These are phyloP conservation scores for Zygosaccharomyces sapae DNA, from an alignment of 1,139 yeast genomes.

Conservation along the genomic window DNA sequence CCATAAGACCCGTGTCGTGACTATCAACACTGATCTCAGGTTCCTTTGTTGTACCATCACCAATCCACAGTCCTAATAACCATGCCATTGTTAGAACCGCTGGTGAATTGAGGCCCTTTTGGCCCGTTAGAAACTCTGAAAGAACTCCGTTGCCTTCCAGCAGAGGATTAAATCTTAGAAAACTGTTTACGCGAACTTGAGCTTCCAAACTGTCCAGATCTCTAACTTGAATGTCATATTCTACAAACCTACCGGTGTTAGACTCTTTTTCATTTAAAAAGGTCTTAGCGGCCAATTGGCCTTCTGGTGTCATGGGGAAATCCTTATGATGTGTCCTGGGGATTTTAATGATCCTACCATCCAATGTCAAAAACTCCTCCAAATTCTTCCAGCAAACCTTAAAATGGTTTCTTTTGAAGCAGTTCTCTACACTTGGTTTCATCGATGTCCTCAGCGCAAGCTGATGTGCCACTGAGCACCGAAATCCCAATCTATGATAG, in stretches of 20 bases:
- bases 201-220: slow-evolving; percentile 33
- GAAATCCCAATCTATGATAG: slow-evolving; percentile 31
- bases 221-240: slow-evolving; percentile 40
- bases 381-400: slow-evolving; percentile 23
- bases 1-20: slow-evolving; percentile 22
- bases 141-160: slow-evolving; percentile 33
- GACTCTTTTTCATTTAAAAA: slow-evolving; percentile 18
- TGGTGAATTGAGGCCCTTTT: slow-evolving; percentile 21
- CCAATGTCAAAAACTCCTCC: slow-evolving; percentile 21
- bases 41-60: slow-evolving; percentile 28
- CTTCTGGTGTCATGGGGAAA: slow-evolving; percentile 26
- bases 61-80: slow-evolving; percentile 34
- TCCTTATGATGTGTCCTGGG: slow-evolving; percentile 27
- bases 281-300: slow-evolving; percentile 17
- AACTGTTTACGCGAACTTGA: slow-evolving; percentile 33
- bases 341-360: slow-evolving; percentile 22
- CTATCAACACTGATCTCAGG: slow-evolving; percentile 34
- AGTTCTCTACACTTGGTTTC: slow-evolving; percentile 23
- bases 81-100: slow-evolving; percentile 35
- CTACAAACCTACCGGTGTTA: slow-evolving; percentile 25
- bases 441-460: slow-evolving; percentile 35
- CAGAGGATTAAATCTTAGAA: slow-evolving; percentile 38
- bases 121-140: slow-evolving; percentile 26
- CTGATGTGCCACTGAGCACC: slow-evolving; percentile 38
- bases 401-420: slow-evolving; percentile 17